A percentile compares a stretch with the other conserved stretches of the same genome.
These are phyloP conservation scores for Mortierella alpina DNA, from an alignment of 192 early-diverging fungal genomes.

Conservation along the genomic window DNA sequence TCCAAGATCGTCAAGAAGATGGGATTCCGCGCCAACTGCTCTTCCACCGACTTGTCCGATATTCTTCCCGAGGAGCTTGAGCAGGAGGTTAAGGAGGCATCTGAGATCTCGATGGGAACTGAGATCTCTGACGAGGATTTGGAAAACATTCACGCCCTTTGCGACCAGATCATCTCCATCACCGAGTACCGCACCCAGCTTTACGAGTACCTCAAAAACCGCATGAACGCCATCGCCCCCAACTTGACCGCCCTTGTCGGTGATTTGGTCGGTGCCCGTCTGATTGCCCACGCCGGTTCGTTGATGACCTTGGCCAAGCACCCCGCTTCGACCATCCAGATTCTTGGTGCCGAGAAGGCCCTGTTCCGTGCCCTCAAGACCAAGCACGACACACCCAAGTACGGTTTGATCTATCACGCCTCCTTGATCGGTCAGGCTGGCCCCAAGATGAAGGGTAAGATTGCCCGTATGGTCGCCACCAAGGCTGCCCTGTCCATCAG, in stretches of 20 bases:
- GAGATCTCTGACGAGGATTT: slow-evolving; percentile 98
- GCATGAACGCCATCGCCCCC: slow-evolving; percentile 92
- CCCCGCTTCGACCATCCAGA: slow-evolving; percentile 98
- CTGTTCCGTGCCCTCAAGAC: slow-evolving; percentile 99
- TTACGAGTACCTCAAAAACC: slow-evolving; percentile 97
- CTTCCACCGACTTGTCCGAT: slow-evolving; percentile 79
- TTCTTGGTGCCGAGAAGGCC: slow-evolving; percentile 99
- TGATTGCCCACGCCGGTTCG: slow-evolving; percentile 97
- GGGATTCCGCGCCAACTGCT: slow-evolving; percentile 89
- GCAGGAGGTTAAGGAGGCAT: slow-evolving; percentile 93
- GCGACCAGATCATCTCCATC: slow-evolving; percentile 96
- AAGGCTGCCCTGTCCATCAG: slow-evolving; percentile 92
- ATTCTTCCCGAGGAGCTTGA: slow-evolving; percentile 95
- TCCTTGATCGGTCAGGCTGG: slow-evolving; percentile 96
- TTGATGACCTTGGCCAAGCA: slow-evolving; percentile 98
- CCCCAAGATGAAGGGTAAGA: slow-evolving; percentile 98
- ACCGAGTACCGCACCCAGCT: slow-evolving; percentile 95
- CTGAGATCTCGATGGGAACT: slow-evolving; percentile 99
- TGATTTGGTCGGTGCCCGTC: slow-evolving; percentile 97
- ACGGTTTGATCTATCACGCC: slow-evolving; percentile 98
- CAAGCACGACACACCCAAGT: slow-evolving; percentile 99
- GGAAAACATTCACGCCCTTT: slow-evolving; percentile 92
- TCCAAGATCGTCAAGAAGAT: slow-evolving; percentile 90
- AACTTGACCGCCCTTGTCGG: slow-evolving; percentile 95
- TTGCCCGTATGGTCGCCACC: slow-evolving; percentile 92